These are phyloP conservation scores for Ophiostoma sp. DNA, from an alignment of 2,329 filamentous ascomycete genomes.

Conservation along the genomic window DNA sequence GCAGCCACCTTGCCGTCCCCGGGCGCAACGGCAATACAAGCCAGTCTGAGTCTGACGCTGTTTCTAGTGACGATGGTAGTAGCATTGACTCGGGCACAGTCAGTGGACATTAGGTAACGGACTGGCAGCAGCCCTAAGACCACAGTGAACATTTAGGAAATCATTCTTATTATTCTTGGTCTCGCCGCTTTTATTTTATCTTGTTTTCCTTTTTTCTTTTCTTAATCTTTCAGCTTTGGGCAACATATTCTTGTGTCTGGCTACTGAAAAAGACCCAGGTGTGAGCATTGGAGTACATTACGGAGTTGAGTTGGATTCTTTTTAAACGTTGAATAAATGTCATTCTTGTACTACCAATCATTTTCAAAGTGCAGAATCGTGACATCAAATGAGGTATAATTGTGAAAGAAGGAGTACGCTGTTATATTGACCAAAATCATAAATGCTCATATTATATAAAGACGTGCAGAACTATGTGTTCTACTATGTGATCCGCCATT, in stretches of 20 bases:
- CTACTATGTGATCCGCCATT: not conserved
- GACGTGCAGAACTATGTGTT: not conserved
- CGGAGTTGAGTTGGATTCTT: not conserved
- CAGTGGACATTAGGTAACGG: conserved; percentile 1
- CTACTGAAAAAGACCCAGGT: not conserved
- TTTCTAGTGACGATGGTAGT: conserved; percentile 29
- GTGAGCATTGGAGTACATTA: not conserved
- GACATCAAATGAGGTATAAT: not conserved
- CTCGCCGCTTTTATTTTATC: not conserved
- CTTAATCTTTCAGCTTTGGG: not conserved
- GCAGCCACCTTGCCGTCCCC: conserved; percentile 36
- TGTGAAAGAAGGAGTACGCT: not conserved
- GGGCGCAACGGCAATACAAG: conserved; percentile 28
- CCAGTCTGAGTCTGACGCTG: conserved; percentile 29
- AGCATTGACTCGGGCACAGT: conserved; percentile 27
- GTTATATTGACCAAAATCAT: not conserved
- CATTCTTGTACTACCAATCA: not conserved
- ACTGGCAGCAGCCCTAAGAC: no score
- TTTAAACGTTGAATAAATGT: not conserved
- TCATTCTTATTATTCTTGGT: not conserved
- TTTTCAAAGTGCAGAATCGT: not conserved
- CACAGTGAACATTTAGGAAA: not conserved
- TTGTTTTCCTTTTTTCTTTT: not conserved
- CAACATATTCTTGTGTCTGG: not conserved
- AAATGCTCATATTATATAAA: not conserved